Conservation (phyloP, 2,329 filamentous ascomycete species). For the Apiospora saccharicola region DNA sequence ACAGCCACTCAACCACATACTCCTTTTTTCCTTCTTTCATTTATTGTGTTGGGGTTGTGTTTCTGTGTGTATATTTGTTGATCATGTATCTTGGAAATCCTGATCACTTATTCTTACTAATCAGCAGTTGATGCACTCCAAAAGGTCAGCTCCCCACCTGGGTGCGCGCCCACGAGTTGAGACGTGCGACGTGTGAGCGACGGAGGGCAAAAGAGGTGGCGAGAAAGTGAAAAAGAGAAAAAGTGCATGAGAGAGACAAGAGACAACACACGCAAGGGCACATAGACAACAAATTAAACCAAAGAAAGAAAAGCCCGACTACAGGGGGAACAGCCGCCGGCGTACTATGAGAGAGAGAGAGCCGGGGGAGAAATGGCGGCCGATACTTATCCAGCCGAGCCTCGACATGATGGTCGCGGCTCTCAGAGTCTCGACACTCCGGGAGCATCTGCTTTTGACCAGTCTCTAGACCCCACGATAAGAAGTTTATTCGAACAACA, state of each 20-base stretch:
- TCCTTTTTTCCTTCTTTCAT: slow-evolving; percentile 31
- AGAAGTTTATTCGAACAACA: slow-evolving; percentile 59
- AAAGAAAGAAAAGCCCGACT: slow-evolving; percentile 28
- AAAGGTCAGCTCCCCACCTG: slow-evolving; percentile 31
- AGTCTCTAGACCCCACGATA: slow-evolving; percentile 53
- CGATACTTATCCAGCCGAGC: slow-evolving; percentile 36
- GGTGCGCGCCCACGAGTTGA: slow-evolving; percentile 27
- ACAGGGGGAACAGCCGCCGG: slow-evolving; percentile 19
- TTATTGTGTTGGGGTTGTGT: neutral
- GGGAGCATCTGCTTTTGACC: slow-evolving; percentile 43
- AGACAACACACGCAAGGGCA: neutral
- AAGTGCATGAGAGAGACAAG: slow-evolving; percentile 16
- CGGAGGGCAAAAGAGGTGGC: slow-evolving; percentile 29
- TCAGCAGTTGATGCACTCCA: slow-evolving; percentile 41
- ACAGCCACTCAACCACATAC: slow-evolving; percentile 13
- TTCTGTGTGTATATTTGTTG: slow-evolving; percentile 23
- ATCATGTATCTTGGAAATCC: slow-evolving; percentile 27
- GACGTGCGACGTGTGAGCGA: slow-evolving; percentile 33
- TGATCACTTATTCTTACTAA: slow-evolving; percentile 27
- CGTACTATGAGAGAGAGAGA: slow-evolving; percentile 2
- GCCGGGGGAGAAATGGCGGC: slow-evolving; percentile 36
- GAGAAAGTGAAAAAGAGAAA: slow-evolving; percentile 28
- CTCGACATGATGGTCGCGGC: slow-evolving; percentile 44
- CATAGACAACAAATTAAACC: slow-evolving; percentile 11
- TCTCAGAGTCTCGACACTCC: slow-evolving; percentile 37